Percentiles rank a stretch among this genome's conserved stretches.
These are phyloP conservation scores for Barbarea vulgaris DNA, from an alignment of 345 rosid species.

Conservation along the genomic window DNA sequence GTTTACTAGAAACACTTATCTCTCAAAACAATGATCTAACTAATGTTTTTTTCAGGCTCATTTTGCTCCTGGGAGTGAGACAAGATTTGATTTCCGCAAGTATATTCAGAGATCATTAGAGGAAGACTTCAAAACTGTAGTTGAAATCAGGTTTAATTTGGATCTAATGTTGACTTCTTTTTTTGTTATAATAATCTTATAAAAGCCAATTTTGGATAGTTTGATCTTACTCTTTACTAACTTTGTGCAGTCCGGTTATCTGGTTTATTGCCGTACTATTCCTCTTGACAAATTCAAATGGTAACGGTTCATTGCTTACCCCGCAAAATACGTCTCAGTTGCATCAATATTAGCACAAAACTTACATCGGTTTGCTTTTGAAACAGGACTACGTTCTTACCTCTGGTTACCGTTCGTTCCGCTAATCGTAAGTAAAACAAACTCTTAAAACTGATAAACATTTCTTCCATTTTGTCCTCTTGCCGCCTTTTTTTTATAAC, in stretches of 20 bases:
- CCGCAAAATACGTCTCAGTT: neutral
- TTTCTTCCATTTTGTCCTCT: neutral
- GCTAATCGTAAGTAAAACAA: conserved; percentile 53
- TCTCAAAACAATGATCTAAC: conserved; percentile 12
- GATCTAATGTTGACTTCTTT: neutral
- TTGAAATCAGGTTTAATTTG: conserved; percentile 71
- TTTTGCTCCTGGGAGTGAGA: conserved; percentile 52
- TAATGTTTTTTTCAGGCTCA: conserved; percentile 55
- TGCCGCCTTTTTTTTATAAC: neutral
- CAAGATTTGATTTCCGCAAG: conserved; percentile 67
- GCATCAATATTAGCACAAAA: conserved; percentile 3
- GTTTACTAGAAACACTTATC: neutral
- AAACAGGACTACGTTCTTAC: conserved; percentile 60
- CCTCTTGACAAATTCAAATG: conserved; percentile 71
- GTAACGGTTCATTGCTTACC: conserved; percentile 45
- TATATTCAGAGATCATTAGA: conserved; percentile 78
- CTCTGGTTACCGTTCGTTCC: conserved; percentile 88
- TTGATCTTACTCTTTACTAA: conserved; percentile 8
- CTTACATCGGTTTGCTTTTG: neutral
- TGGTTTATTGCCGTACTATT: conserved; percentile 65
- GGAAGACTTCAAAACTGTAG: conserved; percentile 64
- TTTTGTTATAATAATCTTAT: neutral
- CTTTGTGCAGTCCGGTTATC: conserved; percentile 65
- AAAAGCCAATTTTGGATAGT: neutral
- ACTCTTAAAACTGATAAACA: neutral